Conservation (phyloP, 148 eudicot species). For the Bassia scoparia region DNA sequence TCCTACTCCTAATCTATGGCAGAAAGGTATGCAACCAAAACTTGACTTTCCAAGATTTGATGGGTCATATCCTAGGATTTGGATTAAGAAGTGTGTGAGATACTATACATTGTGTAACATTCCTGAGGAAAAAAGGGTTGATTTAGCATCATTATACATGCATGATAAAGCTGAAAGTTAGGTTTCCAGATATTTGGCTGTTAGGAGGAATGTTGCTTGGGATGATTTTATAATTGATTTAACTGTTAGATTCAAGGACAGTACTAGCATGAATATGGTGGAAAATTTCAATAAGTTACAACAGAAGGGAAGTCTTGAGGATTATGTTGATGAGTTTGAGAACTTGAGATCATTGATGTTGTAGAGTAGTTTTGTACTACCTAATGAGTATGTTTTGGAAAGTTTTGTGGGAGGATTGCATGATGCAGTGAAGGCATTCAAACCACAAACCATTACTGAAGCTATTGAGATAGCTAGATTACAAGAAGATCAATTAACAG, state of each 20-base stretch:
- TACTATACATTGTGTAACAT: no score
- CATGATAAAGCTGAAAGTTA: background rate
- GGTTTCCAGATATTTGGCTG: background rate
- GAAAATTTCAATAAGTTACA: background rate
- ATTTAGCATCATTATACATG: no score
- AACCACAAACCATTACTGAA: background rate
- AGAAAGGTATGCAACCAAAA: background rate
- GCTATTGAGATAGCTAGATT: background rate
- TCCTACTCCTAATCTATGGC: no score
- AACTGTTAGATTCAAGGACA: no score
- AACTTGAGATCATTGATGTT: background rate
- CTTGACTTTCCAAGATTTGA: background rate
- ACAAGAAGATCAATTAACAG: background rate
- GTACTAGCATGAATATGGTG: background rate
- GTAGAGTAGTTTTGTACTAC: background rate
- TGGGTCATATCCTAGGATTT: background rate
- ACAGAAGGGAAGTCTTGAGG: background rate
- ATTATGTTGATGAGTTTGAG: background rate
- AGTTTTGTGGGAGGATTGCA: background rate
- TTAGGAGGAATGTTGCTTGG: background rate
- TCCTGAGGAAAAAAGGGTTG: no score
- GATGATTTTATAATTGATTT: background rate
- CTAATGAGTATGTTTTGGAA: background rate
- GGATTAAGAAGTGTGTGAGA: background rate
- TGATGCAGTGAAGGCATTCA: background rate